phyloP scores from a whole-genome alignment of 148 eudicot species.

The Agrostemma githago region DNA sequence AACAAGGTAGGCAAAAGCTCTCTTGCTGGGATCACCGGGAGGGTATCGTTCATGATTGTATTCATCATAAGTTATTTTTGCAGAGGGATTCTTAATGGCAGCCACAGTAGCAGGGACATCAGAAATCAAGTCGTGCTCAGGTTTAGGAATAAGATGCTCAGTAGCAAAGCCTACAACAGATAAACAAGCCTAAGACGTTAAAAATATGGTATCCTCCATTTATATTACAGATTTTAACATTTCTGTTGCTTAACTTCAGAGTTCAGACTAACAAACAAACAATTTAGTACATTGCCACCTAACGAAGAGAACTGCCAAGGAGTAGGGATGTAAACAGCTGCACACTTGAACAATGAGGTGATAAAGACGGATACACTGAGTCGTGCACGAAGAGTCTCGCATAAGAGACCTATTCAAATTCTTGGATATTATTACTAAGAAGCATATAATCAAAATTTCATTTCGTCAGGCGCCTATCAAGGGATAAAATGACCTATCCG shows the following conservation, averaged over 20 bases:
- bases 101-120: conserved; percentile 57
- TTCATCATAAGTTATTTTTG: conserved; percentile 55
- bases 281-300: neutral
- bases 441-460: neutral
- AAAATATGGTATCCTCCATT: neutral
- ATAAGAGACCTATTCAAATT: neutral
- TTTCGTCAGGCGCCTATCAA: neutral
- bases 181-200: neutral
- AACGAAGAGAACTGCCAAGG: neutral
- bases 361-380: neutral
- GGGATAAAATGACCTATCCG: neutral
- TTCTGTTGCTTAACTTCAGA: neutral
- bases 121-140: conserved; percentile 27
- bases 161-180: conserved; percentile 48
- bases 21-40: conserved; percentile 70
- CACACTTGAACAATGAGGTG: neutral
- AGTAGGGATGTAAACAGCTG: neutral
- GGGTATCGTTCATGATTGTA: conserved; percentile 66
- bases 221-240: neutral
- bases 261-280: neutral
- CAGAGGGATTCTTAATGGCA: conserved; percentile 58
- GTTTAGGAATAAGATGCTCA: conserved; percentile 33
- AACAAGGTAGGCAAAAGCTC: conserved; percentile 66
- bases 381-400: neutral
- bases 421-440: neutral